A percentile compares a stretch with the other conserved stretches of the same genome.
These are phyloP conservation scores for Baorangia bicolor DNA, from an alignment of 768 basidiomycete genomes.

Conservation along the genomic window DNA sequence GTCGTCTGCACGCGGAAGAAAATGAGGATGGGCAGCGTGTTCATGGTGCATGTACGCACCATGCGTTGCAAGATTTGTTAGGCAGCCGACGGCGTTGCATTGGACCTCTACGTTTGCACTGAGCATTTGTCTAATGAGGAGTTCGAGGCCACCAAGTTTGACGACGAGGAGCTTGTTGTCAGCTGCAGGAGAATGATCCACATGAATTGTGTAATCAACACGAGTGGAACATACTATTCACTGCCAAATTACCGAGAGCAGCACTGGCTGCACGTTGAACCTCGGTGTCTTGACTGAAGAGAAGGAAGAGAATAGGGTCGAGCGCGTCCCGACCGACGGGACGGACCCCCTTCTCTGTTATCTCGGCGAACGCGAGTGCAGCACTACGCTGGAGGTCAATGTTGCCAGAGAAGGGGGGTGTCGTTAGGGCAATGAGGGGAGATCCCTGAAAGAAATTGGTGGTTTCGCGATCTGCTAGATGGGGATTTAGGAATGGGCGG, in stretches of 20 bases:
- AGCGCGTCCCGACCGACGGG: constrained; percentile 96
- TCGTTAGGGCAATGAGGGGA: constrained; percentile 90
- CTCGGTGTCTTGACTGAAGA: constrained; percentile 97
- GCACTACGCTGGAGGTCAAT: constrained; percentile 98
- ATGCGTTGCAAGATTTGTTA: constrained; percentile 97
- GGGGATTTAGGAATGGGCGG: not conserved
- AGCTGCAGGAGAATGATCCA: constrained; percentile 46
- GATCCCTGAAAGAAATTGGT: constrained; percentile 98
- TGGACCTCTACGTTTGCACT: constrained; percentile 99
- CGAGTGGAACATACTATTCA: constrained; percentile 75
- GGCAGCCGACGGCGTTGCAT: constrained; percentile 99
- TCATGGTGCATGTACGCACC: constrained; percentile 49
- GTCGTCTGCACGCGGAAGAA: constrained; percentile 61
- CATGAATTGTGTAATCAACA: constrained; percentile 13
- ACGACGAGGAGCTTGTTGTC: constrained; percentile 99
- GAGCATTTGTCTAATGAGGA: constrained; percentile 97
- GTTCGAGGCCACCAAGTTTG: constrained; percentile 95
- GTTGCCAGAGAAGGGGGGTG: constrained; percentile 97
- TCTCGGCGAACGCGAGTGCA: constrained; percentile 97
- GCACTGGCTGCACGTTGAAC: constrained; percentile 98
- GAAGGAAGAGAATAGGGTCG: constrained; percentile 95
- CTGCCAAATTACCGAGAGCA: constrained; percentile 94
- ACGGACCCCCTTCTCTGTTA: constrained; percentile 98
- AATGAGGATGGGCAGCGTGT: constrained; percentile 7
- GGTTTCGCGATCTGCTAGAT: constrained; percentile 73